Evolutionary conservation across 768 basidiomycete genomes (phyloP).

Genomic region (Russula lepida): DNA sequence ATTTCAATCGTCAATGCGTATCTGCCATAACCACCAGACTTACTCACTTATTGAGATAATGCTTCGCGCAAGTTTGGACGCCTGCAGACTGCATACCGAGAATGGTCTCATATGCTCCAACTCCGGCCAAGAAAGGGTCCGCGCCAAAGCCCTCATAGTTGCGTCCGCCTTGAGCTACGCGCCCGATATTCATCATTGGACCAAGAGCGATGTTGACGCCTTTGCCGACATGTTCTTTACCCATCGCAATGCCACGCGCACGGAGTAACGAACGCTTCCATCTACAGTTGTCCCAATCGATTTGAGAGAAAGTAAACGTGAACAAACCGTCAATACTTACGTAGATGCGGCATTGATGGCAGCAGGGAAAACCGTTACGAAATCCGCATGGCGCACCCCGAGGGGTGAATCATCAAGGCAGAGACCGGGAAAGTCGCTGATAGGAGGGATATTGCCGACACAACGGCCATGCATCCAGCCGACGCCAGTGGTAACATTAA

Average conservation of each 20-base stretch:
- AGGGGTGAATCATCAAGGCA: conserved; percentile 74
- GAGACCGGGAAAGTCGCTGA: conserved; percentile 53
- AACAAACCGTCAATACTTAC: conserved; percentile 32
- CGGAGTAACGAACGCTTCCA: conserved; percentile 77
- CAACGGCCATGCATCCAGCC: conserved; percentile 60
- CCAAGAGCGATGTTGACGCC: conserved; percentile 74
- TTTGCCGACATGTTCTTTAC: conserved; percentile 72
- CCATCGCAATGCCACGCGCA: conserved; percentile 68
- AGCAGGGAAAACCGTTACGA: conserved; percentile 74
- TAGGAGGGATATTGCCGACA: conserved; percentile 55
- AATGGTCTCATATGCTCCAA: conserved; percentile 71
- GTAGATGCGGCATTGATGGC: conserved; percentile 77
- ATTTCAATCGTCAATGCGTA: not conserved
- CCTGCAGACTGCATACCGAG: conserved; percentile 72
- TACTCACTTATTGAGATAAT: conserved; percentile 64
- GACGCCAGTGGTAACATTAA: conserved; percentile 20
- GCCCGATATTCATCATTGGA: conserved; percentile 85
- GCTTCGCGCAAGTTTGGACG: conserved; percentile 83
- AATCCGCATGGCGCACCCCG: conserved; percentile 69
- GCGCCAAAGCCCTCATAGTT: conserved; percentile 97
- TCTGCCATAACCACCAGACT: not conserved
- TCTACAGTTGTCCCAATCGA: conserved; percentile 28
- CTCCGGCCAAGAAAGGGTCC: conserved; percentile 82
- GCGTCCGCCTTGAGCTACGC: conserved; percentile 68
- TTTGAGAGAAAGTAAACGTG: not conserved